Percentiles rank a stretch among this genome's conserved stretches.
These are phyloP conservation scores for Crithidia mellificae DNA, from an alignment of 208 protist species.

Conservation along the genomic window DNA sequence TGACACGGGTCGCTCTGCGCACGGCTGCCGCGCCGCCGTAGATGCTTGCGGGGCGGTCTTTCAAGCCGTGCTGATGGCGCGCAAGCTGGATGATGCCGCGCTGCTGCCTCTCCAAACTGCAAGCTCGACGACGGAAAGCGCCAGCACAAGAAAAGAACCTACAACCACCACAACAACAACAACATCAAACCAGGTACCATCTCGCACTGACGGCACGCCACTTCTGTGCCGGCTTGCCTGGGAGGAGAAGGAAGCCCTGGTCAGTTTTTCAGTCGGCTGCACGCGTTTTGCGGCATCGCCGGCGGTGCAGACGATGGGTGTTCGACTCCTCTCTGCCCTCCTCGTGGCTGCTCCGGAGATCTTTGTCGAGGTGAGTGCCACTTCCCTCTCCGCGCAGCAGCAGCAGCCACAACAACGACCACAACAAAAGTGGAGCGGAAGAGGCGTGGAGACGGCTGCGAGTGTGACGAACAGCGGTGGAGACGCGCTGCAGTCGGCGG, in stretches of 20 bases:
- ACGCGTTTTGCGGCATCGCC: slow-evolving; percentile 48
- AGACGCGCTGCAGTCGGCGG: slow-evolving; percentile 23
- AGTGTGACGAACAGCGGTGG: not conserved
- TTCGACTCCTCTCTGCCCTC: slow-evolving; percentile 69
- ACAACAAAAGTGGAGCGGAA: not conserved
- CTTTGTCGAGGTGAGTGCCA: slow-evolving; percentile 28
- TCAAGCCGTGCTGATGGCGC: slow-evolving; percentile 45
- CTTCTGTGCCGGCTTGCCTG: slow-evolving; percentile 28
- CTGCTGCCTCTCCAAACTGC: too few species aligned
- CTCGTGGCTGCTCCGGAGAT: slow-evolving; percentile 66
- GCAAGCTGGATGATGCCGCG: slow-evolving; percentile 18
- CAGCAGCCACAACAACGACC: too few species aligned
- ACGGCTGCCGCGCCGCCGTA: slow-evolving; percentile 43
- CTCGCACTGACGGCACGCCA: not conserved
- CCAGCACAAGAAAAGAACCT: too few species aligned
- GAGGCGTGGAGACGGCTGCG: not conserved
- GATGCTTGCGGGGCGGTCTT: slow-evolving; percentile 64
- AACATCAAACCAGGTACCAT: too few species aligned
- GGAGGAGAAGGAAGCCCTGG: slow-evolving; percentile 48
- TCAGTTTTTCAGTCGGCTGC: slow-evolving; percentile 68
- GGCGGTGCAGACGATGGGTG: slow-evolving; percentile 59
- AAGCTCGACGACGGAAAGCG: too few species aligned
- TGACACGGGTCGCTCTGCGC: slow-evolving; percentile 1
- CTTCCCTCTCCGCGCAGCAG: too few species aligned
- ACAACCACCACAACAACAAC: too few species aligned